A percentile compares a stretch with the other conserved stretches of the same genome.
phyloP scores from a whole-genome alignment of 1,139 yeast genomes.

The Geotrichum histeridarum region DNA sequence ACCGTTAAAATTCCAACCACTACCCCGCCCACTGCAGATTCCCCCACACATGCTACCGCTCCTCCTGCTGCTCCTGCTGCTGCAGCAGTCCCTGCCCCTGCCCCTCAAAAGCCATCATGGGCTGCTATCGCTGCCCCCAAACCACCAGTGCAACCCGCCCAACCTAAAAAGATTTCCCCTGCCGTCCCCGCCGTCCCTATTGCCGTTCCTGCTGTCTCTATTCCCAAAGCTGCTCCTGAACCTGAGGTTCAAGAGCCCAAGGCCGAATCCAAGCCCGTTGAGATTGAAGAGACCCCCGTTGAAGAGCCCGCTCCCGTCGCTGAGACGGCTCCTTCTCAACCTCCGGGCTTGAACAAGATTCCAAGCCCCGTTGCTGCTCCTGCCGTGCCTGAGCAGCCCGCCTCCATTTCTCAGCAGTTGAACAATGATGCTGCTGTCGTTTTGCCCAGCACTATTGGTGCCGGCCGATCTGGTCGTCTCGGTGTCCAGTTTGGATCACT shows the following conservation, averaged over 20 bases:
- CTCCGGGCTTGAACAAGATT: slow-evolving; percentile 15
- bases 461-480: slow-evolving; percentile 49
- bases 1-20: slow-evolving; percentile 21
- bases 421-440: slow-evolving; percentile 57
- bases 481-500: slow-evolving; percentile 71
- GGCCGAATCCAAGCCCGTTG: slow-evolving; percentile 27
- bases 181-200: slow-evolving; percentile 20
- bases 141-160: slow-evolving; percentile 27
- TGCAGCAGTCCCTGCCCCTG: slow-evolving; percentile 22
- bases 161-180: slow-evolving; percentile 19
- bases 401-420: slow-evolving; percentile 28
- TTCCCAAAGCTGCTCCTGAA: slow-evolving; percentile 21
- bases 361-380: slow-evolving; percentile 20
- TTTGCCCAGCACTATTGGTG: slow-evolving; percentile 50
- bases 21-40: slow-evolving; percentile 13
- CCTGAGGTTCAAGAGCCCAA: slow-evolving; percentile 28
- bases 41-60: slow-evolving; percentile 17
- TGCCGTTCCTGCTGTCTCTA: slow-evolving; percentile 17
- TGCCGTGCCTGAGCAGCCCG: slow-evolving; percentile 11
- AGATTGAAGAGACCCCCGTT: not conserved
- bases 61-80: slow-evolving; percentile 16
- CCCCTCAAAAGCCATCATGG: slow-evolving; percentile 36
- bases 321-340: slow-evolving; percentile 18
- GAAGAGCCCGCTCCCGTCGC: slow-evolving; percentile 18
- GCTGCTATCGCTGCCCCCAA: slow-evolving; percentile 41